Evolutionary conservation across 2,329 filamentous ascomycete genomes (phyloP), one percentile per base, ranked within the genome.

Genomic region (Colletotrichum sojae): DNA sequence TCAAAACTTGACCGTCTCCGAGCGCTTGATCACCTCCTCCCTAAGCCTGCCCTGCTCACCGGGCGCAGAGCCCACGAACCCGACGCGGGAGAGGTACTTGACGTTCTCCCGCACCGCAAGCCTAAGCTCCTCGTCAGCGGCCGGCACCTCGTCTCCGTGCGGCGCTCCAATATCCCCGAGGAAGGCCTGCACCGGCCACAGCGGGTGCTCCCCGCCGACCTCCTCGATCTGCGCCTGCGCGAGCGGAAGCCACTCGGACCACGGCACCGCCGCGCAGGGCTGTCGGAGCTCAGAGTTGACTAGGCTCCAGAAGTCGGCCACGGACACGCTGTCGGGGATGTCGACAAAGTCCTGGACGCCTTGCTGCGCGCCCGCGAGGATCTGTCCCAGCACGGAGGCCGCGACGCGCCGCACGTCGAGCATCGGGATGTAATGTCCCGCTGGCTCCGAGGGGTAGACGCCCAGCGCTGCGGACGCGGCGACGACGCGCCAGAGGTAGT

Each of bases 121-220:
- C 40, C 40, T 57, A 20, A 57, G 54, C 39, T 46, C 39, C 10
- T 16, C 54, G 20, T 45, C 39, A 10, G 40, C 40, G 6, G 39
- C 39, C 8, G 54, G n/a, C n/a, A 27, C 16, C 6, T 46, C 18
- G 20, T 45, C 39, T 46, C 12, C 53, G 53, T 39, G 46, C 18
- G 54, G 39, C 10, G 40, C 40, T 15, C 73, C 71, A 8, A 72
- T 64, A 1, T 56, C 60, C 25, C 63, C 55, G 9, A 74, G 65
- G 55, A 75, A 74, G 25, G 63, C 60, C 43, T 74, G 73, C 15
- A 75, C 71, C 2, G 74, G 65, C 72, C 73, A 75, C 5, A 75
- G 51, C 6, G 74, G 74, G 39, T 75, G 74, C 2, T 22, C 56
- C 4, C 72, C 61, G 3, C 71, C 72, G 3, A 62, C 43, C 12